These are phyloP conservation scores for Graphilbum sp. DNA, from an alignment of 2,329 filamentous ascomycete species.

Conservation along the genomic window DNA sequence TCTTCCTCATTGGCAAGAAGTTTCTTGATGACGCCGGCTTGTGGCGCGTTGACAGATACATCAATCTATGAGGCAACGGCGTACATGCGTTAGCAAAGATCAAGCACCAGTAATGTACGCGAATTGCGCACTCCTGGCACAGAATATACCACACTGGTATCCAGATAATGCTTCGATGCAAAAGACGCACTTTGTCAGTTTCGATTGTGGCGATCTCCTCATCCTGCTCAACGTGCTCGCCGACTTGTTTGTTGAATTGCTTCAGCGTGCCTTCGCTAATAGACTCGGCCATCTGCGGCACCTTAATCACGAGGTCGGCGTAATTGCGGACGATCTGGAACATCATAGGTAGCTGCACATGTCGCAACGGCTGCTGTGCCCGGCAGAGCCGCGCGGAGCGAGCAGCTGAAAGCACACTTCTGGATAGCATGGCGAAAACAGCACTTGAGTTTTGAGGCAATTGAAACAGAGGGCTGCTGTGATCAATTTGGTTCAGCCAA, in stretches of 20 bases:
- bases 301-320: conserved; percentile 78
- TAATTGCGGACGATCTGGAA: conserved; percentile 43
- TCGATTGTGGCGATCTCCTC: conserved; percentile 98
- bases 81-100: no score
- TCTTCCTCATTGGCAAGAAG: conserved; percentile 86
- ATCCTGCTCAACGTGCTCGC: conserved; percentile 86
- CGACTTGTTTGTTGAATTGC: conserved; percentile 83
- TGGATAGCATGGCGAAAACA: conserved; percentile 23
- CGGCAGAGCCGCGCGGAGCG: conserved; percentile 15
- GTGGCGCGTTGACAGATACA: conserved; percentile 86
- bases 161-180: no score
- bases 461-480: no score
- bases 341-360: conserved; percentile 29
- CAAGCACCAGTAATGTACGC: no score
- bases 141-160: no score
- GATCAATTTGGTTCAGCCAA: no score
- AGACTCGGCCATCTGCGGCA: conserved; percentile 96
- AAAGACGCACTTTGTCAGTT: conserved; percentile 85
- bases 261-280: conserved; percentile 96
- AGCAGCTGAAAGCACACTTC: conserved; percentile 15
- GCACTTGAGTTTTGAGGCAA: no score
- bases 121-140: no score
- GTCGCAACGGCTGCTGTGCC: conserved; percentile 25
- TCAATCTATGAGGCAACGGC: conserved; percentile 50
- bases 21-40: conserved; percentile 82